phyloP scores from a whole-genome alignment of 1,284 basidiomycete genomes.

The Ceratorhiza oryzae-sativae region DNA sequence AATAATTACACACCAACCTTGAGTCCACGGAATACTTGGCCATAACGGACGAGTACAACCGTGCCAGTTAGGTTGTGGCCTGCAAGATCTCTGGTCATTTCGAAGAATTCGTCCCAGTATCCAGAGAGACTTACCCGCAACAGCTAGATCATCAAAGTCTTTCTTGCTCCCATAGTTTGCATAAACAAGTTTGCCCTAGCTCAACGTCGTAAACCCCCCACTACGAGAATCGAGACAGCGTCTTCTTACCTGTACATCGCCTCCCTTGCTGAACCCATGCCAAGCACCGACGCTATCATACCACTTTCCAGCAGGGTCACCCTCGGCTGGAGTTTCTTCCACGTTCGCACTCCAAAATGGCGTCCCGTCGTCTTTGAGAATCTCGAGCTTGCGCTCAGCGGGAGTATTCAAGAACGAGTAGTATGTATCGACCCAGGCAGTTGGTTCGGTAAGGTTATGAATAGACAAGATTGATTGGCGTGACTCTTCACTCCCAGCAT shows the following conservation, averaged over 20 bases:
- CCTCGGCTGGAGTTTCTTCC: conserved; percentile 69
- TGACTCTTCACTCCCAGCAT: conserved; percentile 69
- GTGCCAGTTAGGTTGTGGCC: conserved; percentile 81
- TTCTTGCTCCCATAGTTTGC: conserved; percentile 82
- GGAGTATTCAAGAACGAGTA: conserved; percentile 84
- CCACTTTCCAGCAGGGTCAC: conserved; percentile 68
- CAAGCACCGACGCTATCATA: conserved; percentile 65
- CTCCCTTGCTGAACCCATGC: conserved; percentile 73
- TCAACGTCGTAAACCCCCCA: conserved; percentile 4
- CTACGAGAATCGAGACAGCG: background rate
- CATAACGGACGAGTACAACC: conserved; percentile 87
- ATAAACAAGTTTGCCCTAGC: conserved; percentile 72
- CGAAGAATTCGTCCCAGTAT: background rate
- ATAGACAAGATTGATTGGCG: conserved; percentile 67
- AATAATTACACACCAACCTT: conserved; percentile 58
- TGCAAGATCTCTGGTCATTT: conserved; percentile 43
- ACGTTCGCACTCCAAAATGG: conserved; percentile 74
- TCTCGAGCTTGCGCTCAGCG: conserved; percentile 65
- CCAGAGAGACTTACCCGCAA: conserved; percentile 49
- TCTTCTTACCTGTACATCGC: conserved; percentile 57
- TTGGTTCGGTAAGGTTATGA: conserved; percentile 56
- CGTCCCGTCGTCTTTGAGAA: conserved; percentile 63
- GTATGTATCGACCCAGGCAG: conserved; percentile 82
- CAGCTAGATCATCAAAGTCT: conserved; percentile 73
- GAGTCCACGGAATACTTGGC: conserved; percentile 81